Conservation (phyloP, 164 flowering plant genomes). For the Cinnamomum chago region DNA sequence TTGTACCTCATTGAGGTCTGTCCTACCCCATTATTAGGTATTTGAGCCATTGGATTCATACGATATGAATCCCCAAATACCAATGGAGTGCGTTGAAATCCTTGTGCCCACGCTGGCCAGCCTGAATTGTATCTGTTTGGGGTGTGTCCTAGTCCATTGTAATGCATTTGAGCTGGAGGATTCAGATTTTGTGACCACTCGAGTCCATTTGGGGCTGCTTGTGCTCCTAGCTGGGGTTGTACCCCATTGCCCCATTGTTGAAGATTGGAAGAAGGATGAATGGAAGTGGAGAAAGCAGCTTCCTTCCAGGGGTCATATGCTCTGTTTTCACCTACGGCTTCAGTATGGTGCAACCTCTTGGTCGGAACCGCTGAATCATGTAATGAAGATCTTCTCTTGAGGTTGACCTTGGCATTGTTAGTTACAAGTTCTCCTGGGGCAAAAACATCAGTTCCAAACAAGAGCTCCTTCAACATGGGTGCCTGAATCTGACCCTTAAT, state of each 20-base stretch:
- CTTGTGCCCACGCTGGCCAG: not conserved
- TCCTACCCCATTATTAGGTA: not conserved
- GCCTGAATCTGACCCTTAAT: constrained; percentile 28
- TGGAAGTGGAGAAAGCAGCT: not conserved
- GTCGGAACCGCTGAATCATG: constrained; percentile 8
- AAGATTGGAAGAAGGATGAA: not conserved
- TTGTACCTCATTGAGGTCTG: not conserved
- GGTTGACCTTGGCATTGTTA: not conserved
- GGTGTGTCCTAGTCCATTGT: not conserved
- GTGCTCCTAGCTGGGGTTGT: not conserved
- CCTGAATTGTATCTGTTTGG: not conserved
- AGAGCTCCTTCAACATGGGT: constrained; percentile 17
- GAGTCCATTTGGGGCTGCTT: not conserved
- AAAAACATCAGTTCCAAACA: constrained; percentile 31
- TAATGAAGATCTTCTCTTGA: constrained; percentile 15
- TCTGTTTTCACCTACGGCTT: constrained; percentile 2
- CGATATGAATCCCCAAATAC: not conserved
- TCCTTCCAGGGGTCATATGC: not conserved
- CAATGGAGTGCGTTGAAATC: not conserved
- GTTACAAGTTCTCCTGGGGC: not conserved
- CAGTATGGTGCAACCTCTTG: constrained; percentile 17
- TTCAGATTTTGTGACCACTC: constrained; percentile 2
- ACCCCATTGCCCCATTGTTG: not conserved
- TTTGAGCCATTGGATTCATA: not conserved
- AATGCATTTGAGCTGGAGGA: not conserved